Base-by-base conservation (phyloP, 2,329 filamentous ascomycete species). In the Pseudocercospora pini-densiflorae region DNA sequence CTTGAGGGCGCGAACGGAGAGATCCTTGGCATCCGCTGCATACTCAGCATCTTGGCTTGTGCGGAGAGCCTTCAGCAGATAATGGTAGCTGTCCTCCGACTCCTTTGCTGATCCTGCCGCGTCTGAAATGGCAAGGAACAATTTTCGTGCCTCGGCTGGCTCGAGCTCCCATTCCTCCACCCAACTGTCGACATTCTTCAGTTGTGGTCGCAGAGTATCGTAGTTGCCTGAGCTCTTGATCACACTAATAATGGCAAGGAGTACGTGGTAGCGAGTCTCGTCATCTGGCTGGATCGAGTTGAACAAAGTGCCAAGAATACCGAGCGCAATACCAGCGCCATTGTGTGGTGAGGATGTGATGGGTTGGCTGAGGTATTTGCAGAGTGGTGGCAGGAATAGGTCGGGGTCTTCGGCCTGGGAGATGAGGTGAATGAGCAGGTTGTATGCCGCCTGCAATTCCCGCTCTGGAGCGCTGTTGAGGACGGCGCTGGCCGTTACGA, bases 391-490 rank as follows among this genome's bases (percentile, higher is more conserved):
- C 72, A 99, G 89, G 84, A 95, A 91, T 82, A 91, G 92, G 81
- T 93, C 90, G 72, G 91, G 88, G 74, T 94, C 92, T 75, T 91
- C 88, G 67, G 93, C 92, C 82, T 97, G 92, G 76, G 93, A 87
- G 73, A 97, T 89, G 67, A 99, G 90, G 84, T 97, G 92, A 77
- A 98, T 90, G 79, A 99, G 90, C 74, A 98, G 90, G 84, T 99
- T 98, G 84, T 97, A 97, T 68, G 94, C 93, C 66, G 94, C 91
- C 68, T 93, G 94, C 80, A 97, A 95, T 81, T 98, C 94, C 87
- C 95, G 96, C 86, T 99, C 95, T 66, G 94, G 92, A 63, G 93
- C 92, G 70, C 87, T 87, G 81, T 94, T 97, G 78, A 99, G 85
- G 59, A 87, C 87, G 61, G 87, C 82, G 61, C 92, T 93, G 65